Conservation (phyloP, 164 flowering plant genomes). For the Berberis thunbergii region DNA sequence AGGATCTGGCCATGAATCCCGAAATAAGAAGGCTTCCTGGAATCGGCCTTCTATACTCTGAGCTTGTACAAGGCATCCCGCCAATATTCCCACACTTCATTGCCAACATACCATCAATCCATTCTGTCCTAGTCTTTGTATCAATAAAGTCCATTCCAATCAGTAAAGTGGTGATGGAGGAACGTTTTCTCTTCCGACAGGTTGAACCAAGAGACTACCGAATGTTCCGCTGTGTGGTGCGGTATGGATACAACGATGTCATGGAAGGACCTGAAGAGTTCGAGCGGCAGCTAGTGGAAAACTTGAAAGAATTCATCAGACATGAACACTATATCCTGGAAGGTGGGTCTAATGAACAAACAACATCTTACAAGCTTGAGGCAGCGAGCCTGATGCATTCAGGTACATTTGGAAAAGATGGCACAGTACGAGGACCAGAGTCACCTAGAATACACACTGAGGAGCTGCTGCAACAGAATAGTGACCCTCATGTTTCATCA, state of each 20-base stretch:
- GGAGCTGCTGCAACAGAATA: slow-evolving; percentile 16
- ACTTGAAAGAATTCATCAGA: slow-evolving; percentile 46
- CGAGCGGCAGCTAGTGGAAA: slow-evolving; percentile 37
- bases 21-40: too few species aligned
- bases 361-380: slow-evolving; percentile 3
- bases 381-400: slow-evolving; percentile 16
- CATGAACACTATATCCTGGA: slow-evolving; percentile 31
- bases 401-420: slow-evolving; percentile 12
- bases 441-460: slow-evolving; percentile 20
- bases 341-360: slow-evolving; percentile 11
- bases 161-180: slow-evolving; percentile 45
- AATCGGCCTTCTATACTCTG: too few species aligned
- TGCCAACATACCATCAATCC: too few species aligned
- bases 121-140: too few species aligned
- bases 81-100: too few species aligned
- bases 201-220: slow-evolving; percentile 43
- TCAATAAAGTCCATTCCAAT: slow-evolving; percentile 7
- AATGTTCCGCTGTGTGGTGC: slow-evolving; percentile 64
- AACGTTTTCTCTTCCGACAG: slow-evolving; percentile 54
- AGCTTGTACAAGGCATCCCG: too few species aligned
- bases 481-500: slow-evolving; percentile 22
- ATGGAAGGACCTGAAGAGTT: slow-evolving; percentile 34
- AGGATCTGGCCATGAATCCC: too few species aligned
- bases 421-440: slow-evolving; percentile 8
- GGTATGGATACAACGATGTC: slow-evolving; percentile 62